phyloP scores from a whole-genome alignment of 805 yeast species.

The Candida schatavii region DNA sequence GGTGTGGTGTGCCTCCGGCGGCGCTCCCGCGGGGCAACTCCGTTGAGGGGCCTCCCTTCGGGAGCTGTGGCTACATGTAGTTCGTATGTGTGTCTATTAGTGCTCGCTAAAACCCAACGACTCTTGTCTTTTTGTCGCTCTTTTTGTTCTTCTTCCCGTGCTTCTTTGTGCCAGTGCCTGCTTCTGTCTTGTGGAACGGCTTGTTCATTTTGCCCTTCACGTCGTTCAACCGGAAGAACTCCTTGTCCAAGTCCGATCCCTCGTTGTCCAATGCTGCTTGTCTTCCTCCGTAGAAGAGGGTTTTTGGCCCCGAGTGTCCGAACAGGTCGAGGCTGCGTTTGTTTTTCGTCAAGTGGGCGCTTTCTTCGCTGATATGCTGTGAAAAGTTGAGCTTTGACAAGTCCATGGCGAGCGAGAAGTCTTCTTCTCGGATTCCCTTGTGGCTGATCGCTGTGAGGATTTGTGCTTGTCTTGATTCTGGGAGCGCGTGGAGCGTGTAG shows the following conservation, averaged over 20 bases:
- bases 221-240: slow-evolving; percentile 70
- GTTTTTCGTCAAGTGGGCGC: slow-evolving; percentile 14
- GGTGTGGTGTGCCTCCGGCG: too few species aligned
- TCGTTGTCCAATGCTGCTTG: slow-evolving; percentile 77
- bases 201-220: slow-evolving; percentile 60
- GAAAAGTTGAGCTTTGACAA: slow-evolving; percentile 74
- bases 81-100: neutral
- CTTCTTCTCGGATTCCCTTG: slow-evolving; percentile 49
- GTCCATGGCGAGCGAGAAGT: slow-evolving; percentile 66
- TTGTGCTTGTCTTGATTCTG: slow-evolving; percentile 73
- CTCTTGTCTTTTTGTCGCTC: slow-evolving; percentile 45
- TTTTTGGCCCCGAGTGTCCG: slow-evolving; percentile 39
- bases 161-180: slow-evolving; percentile 43
- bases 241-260: slow-evolving; percentile 80
- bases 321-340: slow-evolving; percentile 14
- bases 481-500: slow-evolving; percentile 61
- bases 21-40: too few species aligned
- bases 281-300: slow-evolving; percentile 71
- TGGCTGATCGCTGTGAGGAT: slow-evolving; percentile 58
- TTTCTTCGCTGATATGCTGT: slow-evolving; percentile 57
- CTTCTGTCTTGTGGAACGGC: slow-evolving; percentile 67
- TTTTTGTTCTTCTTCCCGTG: slow-evolving; percentile 79
- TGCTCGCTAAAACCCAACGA: slow-evolving; percentile 19
- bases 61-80: neutral
- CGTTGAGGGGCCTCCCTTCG: too few species aligned